Conservation (phyloP, 306 rosid genomes). For the Corylus americana region DNA sequence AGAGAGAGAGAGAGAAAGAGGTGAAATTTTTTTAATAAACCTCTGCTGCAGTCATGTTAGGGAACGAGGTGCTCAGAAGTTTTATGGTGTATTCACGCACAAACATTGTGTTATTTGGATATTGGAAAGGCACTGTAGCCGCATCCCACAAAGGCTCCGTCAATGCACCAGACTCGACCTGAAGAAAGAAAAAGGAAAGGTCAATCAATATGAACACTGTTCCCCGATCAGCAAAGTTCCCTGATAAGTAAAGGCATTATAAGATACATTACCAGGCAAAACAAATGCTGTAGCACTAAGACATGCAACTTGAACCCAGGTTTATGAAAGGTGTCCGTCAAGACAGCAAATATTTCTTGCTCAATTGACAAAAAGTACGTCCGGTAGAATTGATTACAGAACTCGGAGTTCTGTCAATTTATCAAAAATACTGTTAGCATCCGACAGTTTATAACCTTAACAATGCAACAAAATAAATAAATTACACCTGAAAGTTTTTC, state of each 20-base stretch:
- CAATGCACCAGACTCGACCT: slow-evolving; percentile 77
- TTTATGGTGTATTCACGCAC: slow-evolving; percentile 89
- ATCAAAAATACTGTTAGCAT: slow-evolving; percentile 25
- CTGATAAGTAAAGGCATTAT: neutral
- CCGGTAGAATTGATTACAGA: slow-evolving; percentile 86
- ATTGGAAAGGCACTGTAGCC: slow-evolving; percentile 56
- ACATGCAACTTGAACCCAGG: slow-evolving; percentile 99
- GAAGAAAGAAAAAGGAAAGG: slow-evolving; percentile 13
- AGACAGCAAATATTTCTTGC: slow-evolving; percentile 91
- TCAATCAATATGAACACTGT: neutral
- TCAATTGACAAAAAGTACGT: slow-evolving; percentile 79
- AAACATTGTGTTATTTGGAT: slow-evolving; percentile 69
- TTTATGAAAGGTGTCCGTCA: slow-evolving; percentile 95
- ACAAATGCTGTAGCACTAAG: slow-evolving; percentile 91
- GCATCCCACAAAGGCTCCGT: slow-evolving; percentile 95
- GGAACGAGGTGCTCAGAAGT: slow-evolving; percentile 87
- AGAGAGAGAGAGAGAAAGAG: neutral
- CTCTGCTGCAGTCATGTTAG: slow-evolving; percentile 94
- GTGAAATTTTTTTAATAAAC: slow-evolving; percentile 33
- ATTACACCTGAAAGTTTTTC: slow-evolving; percentile 82
- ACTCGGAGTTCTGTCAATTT: slow-evolving; percentile 73
- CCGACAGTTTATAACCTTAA: neutral
- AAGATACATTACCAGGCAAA: slow-evolving; percentile 70
- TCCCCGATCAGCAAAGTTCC: neutral
- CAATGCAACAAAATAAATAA: neutral